These are phyloP conservation scores for Agrostemma githago DNA, from an alignment of 148 eudicot genomes.

Conservation along the genomic window DNA sequence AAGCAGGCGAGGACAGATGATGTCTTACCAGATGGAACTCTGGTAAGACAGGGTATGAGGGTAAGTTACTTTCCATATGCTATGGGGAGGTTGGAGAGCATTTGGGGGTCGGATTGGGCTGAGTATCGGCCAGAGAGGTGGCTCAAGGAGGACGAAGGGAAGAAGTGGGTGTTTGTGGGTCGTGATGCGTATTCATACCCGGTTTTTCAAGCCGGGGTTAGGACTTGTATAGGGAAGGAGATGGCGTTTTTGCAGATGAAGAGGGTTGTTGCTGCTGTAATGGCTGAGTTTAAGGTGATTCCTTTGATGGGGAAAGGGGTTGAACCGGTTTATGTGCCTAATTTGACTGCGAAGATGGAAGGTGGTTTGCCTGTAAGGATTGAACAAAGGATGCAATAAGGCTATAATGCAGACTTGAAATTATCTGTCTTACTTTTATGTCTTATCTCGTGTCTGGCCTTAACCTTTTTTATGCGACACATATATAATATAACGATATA, in stretches of 20 bases:
- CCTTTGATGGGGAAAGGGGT: constrained; percentile 25
- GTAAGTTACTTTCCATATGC: constrained; percentile 35
- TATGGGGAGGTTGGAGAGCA: constrained; percentile 35
- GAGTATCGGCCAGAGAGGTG: constrained; percentile 13
- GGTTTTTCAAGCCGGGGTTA: constrained; percentile 41
- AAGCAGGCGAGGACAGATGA: constrained; percentile 26
- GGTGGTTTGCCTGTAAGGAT: constrained; percentile 28
- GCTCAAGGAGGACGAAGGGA: constrained; percentile 10
- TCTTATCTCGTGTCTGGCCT: too few species aligned
- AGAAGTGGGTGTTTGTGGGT: constrained; percentile 18
- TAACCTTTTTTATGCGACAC: too few species aligned
- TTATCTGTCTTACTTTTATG: too few species aligned
- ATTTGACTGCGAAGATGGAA: constrained; percentile 21
- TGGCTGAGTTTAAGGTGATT: constrained; percentile 32
- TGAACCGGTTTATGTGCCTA: constrained; percentile 23
- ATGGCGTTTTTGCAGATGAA: not conserved
- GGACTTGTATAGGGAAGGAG: constrained; percentile 37
- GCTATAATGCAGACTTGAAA: too few species aligned
- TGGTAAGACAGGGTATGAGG: constrained; percentile 30
- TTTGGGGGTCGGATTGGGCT: constrained; percentile 37
- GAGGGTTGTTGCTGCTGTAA: constrained; percentile 30
- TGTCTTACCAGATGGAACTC: constrained; percentile 35
- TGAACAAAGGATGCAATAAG: constrained; percentile 6
- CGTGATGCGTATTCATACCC: constrained; percentile 32
- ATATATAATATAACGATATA: too few species aligned